Conservation (phyloP, 129 eudicot genomes). For the Chrysanthemum lavandulifolium region DNA sequence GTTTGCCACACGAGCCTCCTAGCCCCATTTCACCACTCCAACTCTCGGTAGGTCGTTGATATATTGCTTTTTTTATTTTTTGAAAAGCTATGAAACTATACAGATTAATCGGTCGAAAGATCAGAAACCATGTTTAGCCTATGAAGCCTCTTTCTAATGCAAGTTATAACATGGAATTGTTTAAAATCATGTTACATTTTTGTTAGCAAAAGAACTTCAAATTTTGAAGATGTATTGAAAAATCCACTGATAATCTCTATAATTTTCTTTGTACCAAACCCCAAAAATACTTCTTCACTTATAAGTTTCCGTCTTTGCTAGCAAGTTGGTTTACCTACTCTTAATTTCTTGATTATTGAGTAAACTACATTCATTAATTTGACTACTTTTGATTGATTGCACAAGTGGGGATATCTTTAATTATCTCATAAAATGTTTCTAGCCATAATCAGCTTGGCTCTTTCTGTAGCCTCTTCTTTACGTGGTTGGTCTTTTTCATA, state of each 20-base stretch:
- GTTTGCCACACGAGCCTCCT: not conserved
- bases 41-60: not conserved
- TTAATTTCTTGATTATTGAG: slow-evolving; percentile 25
- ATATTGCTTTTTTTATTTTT: not conserved
- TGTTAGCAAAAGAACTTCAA: not conserved
- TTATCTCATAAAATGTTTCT: slow-evolving; percentile 13
- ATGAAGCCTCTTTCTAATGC: not conserved
- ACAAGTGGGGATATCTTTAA: slow-evolving; percentile 33
- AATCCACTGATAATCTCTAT: not conserved
- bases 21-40: not conserved
- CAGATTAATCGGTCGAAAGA: too few species aligned
- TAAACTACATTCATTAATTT: slow-evolving; percentile 14
- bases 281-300: not conserved
- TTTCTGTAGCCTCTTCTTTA: slow-evolving; percentile 5
- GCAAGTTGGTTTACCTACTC: slow-evolving; percentile 39
- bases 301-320: slow-evolving; percentile 3
- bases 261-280: slow-evolving; percentile 16
- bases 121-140: not conserved
- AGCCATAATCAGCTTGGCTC: slow-evolving; percentile 17
- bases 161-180: not conserved
- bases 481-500: slow-evolving; percentile 11
- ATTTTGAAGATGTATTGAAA: not conserved
- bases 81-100: not conserved
- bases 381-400: slow-evolving; percentile 23
- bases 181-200: not conserved